Evolutionary conservation across 768 basidiomycete genomes (phyloP).

Genomic region (Leccinum boreale): DNA sequence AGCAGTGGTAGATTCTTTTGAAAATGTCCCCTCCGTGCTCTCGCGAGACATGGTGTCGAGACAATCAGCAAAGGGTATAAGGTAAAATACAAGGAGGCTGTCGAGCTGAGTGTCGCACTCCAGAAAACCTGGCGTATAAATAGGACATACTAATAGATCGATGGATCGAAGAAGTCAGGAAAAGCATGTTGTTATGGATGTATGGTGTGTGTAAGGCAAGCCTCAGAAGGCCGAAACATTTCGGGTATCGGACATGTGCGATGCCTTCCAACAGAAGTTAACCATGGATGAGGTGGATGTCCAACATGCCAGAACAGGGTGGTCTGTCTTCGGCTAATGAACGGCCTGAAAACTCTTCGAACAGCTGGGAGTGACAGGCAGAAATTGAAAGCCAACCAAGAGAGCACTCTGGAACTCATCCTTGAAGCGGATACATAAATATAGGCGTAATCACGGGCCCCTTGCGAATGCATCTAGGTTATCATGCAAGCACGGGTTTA

Average conservation of each 20-base stretch:
- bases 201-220: neutral
- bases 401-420: neutral
- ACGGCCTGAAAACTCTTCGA: neutral
- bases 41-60: conserved; percentile 11
- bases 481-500: neutral
- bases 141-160: conserved; percentile 2
- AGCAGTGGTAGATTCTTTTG: neutral
- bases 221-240: neutral
- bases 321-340: neutral
- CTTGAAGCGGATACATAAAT: neutral
- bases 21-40: neutral
- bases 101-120: neutral
- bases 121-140: conserved; percentile 8
- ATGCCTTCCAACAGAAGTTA: neutral
- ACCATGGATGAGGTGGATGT: neutral
- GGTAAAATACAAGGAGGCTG: neutral
- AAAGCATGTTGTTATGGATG: neutral
- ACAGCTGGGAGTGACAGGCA: neutral
- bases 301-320: neutral
- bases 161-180: conserved; percentile 4
- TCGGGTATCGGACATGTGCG: neutral
- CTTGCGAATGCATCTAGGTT: neutral
- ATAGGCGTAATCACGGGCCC: neutral
- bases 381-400: neutral
- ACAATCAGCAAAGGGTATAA: neutral